Conservation (phyloP, 805 yeast genomes). For the Aciculoconidium aculeatum region DNA sequence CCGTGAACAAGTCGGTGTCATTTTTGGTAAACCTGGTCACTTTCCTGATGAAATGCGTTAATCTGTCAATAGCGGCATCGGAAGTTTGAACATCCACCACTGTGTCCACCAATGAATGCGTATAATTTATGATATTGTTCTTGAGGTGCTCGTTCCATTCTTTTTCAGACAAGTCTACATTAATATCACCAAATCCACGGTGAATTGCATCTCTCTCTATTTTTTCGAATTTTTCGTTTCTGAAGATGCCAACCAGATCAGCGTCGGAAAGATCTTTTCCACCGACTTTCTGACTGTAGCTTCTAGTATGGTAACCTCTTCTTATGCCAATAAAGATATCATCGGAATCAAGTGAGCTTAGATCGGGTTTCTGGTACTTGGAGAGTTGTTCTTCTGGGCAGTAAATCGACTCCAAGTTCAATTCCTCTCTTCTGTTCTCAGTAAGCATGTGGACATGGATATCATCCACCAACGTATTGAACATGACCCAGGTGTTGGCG, state of each 20-base stretch:
- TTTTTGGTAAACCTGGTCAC: conserved; percentile 22
- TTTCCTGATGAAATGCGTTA: conserved; percentile 23
- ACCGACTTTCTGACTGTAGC: conserved; percentile 1
- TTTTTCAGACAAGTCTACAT: too few relatives aligned
- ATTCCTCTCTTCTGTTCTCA: conserved; percentile 54
- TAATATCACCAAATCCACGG: too few relatives aligned
- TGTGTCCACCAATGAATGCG: conserved; percentile 32
- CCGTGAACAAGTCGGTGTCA: conserved; percentile 17
- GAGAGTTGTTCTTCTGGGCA: conserved; percentile 35
- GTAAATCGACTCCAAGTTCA: conserved; percentile 73
- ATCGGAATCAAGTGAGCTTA: conserved; percentile 13
- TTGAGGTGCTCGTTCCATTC: conserved; percentile 12
- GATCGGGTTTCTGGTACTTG: conserved; percentile 16
- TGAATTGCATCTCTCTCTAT: too few relatives aligned
- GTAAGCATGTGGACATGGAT: conserved; percentile 72
- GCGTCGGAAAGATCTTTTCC: neutral
- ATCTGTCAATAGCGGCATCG: conserved; percentile 18
- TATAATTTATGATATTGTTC: conserved; percentile 25
- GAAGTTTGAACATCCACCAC: conserved; percentile 8
- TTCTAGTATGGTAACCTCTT: conserved; percentile 37
- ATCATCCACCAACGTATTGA: conserved; percentile 60
- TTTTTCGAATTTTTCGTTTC: too few relatives aligned
- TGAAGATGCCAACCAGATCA: too few relatives aligned
- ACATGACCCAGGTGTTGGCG: conserved; percentile 77
- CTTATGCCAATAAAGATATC: conserved; percentile 19